Evolutionary conservation across 108 stramenopile species (phyloP), one percentile per base, ranked within the genome.

Genomic region (Cyclostephanos invisitatus): DNA sequence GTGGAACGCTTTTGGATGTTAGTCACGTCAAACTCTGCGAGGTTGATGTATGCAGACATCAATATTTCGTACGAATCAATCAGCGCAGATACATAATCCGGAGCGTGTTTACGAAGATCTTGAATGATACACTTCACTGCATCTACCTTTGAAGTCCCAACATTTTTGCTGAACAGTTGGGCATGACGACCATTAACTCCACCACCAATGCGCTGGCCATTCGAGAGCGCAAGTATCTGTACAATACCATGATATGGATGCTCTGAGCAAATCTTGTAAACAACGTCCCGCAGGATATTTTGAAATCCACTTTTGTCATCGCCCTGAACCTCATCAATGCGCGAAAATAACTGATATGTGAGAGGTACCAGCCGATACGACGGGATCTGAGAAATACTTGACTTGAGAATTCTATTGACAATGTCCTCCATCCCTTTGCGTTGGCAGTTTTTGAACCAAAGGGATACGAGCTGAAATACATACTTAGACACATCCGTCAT

Each of bases 231-330:
- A 20, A 96, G 57, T 18, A 97, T 64, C 57, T 94, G 92, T 11
- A 85, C 74, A 40, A 97, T 67, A 25, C 91, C 88, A 72, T 96
- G 91, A 57, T 93, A 92, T 18, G 97, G 97, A 61, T 95, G 92
- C 21, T 94, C 93, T 1, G 59, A 22, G 55, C 92, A 91, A 73
- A 97, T 89, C 48, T 73, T 77, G 27, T 78, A 15, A 37, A 95
- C 81, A 10, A 97, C 65, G 15, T 49, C 53, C 7, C 82, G 83
- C 35, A 97, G 79, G 5, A 74, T 83, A 14, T 42, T 64, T 70
- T 92, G 88, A 78, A 94, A 92, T 18, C 10, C 55, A 46, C 18
- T 32, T 42, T 29, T 60, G 47, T 18, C 54, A 7, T 37, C 73
- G 17, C 29, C 68, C 10, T 64, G 53, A 18, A 71, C 27, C 9